These are phyloP conservation scores for Neopestalotiopsis rosae DNA, from an alignment of 2,329 filamentous ascomycete genomes.

Conservation along the genomic window DNA sequence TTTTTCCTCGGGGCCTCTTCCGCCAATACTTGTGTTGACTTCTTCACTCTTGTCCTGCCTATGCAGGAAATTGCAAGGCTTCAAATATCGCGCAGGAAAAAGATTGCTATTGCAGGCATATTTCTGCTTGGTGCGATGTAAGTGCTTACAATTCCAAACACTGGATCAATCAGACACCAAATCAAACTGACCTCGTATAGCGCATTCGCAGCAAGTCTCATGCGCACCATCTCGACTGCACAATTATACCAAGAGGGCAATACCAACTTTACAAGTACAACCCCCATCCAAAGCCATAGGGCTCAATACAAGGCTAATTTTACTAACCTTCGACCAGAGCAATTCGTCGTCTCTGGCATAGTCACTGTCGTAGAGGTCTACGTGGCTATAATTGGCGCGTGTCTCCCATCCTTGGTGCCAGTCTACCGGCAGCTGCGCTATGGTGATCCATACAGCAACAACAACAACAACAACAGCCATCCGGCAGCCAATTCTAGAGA, in stretches of 20 bases:
- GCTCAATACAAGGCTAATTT: not conserved
- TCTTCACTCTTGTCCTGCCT: slow-evolving; percentile 20
- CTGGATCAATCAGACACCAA: not conserved
- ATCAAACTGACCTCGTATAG: not conserved
- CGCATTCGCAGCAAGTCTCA: slow-evolving; percentile 13
- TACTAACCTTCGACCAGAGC: slow-evolving; percentile 9
- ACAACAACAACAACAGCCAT: not conserved
- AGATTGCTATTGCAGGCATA: slow-evolving; percentile 8
- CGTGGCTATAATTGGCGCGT: slow-evolving; percentile 25
- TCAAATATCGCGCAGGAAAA: not conserved
- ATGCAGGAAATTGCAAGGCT: slow-evolving; percentile 12
- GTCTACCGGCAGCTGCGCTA: slow-evolving; percentile 26
- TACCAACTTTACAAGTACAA: not conserved
- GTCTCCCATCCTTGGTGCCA: slow-evolving; percentile 23
- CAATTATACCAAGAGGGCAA: not conserved
- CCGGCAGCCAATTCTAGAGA: too few relatives aligned
- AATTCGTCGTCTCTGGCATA: slow-evolving; percentile 1
- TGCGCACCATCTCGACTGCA: slow-evolving; percentile 4
- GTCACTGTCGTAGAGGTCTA: slow-evolving; percentile 25
- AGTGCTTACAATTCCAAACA: not conserved
- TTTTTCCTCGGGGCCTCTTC: slow-evolving; percentile 20
- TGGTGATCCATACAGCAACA: not conserved
- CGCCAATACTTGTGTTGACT: slow-evolving; percentile 21
- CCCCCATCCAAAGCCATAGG: not conserved
- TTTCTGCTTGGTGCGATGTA: slow-evolving; percentile 21